Base-by-base conservation (phyloP, 2,329 filamentous ascomycete species). In the Colletotrichum liaoningense region DNA sequence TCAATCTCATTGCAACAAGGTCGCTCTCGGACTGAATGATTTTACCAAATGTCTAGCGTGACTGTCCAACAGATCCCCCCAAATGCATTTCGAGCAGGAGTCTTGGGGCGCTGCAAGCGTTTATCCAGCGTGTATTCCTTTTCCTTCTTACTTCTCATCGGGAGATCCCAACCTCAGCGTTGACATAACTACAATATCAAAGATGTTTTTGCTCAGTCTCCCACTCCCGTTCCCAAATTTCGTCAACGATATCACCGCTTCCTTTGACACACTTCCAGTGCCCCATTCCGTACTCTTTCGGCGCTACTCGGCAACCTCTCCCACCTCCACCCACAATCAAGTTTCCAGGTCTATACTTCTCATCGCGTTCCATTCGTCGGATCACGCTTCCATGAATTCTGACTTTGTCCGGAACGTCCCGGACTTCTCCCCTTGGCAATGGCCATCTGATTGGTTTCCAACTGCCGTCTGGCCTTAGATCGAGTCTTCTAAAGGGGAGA, bases 361-460 rank as follows among this genome's bases (percentile, higher is more conserved):
- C 79, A 73, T 95, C 88, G 8, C 84, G 81, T 59, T 90, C 81
- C 91, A 97, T 93, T 7, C 94, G 88, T 22, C 90, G 89, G 70
- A 97, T 91, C 0, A 94, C 94, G 26, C 92, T 94, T 55, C 91
- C 89, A 77, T 97, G 94, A 2, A 97, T 89, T 26, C 91, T 86
- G 1, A 92, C 93, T 67, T 92, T 86, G 9, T 89, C 82, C 0
- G 94, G 94, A 1, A 97, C 91, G 78, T 97, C 94, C 19, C 94
- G 89, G 0, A 93, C 90, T 81, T 96, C 94, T 11, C 94, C 94
- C 35, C 91, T 89, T 0, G 94, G 94, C 3, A 96, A 83, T 0
- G 94, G 94, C 93, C 94, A 96, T 9, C 91, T 87, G 76, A 97
- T 96, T 0, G 93, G 92, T 80, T 91, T 92, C 94, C 94, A 97